These are phyloP conservation scores for Apodospora peruviana DNA, from an alignment of 495 filamentous ascomycete genomes.

Conservation along the genomic window DNA sequence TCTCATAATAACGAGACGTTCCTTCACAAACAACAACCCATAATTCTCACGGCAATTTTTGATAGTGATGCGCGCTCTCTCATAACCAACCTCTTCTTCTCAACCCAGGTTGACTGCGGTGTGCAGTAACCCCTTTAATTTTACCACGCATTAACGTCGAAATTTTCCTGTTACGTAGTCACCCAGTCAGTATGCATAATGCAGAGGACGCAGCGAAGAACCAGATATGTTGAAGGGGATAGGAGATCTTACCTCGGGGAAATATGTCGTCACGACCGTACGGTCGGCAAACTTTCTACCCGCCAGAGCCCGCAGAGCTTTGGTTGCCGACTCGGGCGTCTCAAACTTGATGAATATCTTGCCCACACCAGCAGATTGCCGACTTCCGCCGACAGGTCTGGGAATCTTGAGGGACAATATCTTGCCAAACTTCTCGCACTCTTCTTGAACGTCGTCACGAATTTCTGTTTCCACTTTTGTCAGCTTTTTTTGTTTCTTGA, in stretches of 20 bases:
- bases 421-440: slow-evolving; percentile 84
- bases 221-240: neutral
- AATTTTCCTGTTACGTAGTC: slow-evolving; percentile 57
- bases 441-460: slow-evolving; percentile 82
- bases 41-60: too few species aligned
- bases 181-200: slow-evolving; percentile 10
- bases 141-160: slow-evolving; percentile 74
- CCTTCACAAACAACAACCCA: too few species aligned
- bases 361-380: slow-evolving; percentile 81
- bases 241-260: slow-evolving; percentile 66
- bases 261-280: slow-evolving; percentile 94
- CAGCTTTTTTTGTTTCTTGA: too few species aligned
- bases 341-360: slow-evolving; percentile 98
- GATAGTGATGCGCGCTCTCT: too few species aligned
- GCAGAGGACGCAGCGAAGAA: neutral
- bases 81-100: too few species aligned
- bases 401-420: slow-evolving; percentile 87
- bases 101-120: too few species aligned
- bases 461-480: slow-evolving; percentile 60
- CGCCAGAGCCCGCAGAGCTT: slow-evolving; percentile 78
- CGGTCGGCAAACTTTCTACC: slow-evolving; percentile 92
- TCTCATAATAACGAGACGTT: too few species aligned
- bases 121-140: neutral
- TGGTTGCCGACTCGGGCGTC: slow-evolving; percentile 67
- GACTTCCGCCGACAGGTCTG: slow-evolving; percentile 72